phyloP scores from a whole-genome alignment of 1,284 basidiomycete genomes.

The Fomes fomentarius region DNA sequence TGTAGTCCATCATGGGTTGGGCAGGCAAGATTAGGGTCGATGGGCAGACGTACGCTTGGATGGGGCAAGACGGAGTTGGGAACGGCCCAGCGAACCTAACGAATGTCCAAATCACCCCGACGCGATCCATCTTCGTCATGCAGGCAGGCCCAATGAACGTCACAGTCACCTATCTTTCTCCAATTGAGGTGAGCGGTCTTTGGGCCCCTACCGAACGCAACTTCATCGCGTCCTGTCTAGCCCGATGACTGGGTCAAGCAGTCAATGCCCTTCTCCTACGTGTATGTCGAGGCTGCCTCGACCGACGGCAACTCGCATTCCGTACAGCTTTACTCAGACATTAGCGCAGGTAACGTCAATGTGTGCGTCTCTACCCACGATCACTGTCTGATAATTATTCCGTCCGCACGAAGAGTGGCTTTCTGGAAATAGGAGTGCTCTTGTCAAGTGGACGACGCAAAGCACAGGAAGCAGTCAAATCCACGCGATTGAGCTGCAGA shows the following conservation, averaged over 20 bases:
- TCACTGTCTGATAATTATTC: slow-evolving; percentile 3
- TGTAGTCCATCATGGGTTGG: slow-evolving; percentile 20
- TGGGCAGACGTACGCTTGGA: slow-evolving; percentile 23
- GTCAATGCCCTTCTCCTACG: slow-evolving; percentile 38
- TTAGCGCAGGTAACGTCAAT: slow-evolving; percentile 32
- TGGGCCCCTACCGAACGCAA: too few species aligned
- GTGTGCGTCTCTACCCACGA: slow-evolving; percentile 28
- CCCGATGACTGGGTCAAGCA: slow-evolving; percentile 36
- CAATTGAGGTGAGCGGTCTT: slow-evolving; percentile 23
- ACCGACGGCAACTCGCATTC: slow-evolving; percentile 34
- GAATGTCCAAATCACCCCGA: slow-evolving; percentile 19
- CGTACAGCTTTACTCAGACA: slow-evolving; percentile 39
- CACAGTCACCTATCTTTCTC: slow-evolving; percentile 25
- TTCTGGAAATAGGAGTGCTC: slow-evolving; percentile 15
- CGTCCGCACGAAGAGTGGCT: slow-evolving; percentile 20
- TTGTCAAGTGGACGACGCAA: slow-evolving; percentile 19
- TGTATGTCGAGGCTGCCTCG: slow-evolving; percentile 33
- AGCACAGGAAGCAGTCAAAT: slow-evolving; percentile 13
- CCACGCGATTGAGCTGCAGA: slow-evolving; percentile 22
- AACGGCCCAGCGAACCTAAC: slow-evolving; percentile 11
- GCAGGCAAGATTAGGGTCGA: slow-evolving; percentile 27
- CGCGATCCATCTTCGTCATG: slow-evolving; percentile 20
- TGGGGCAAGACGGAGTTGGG: slow-evolving; percentile 10
- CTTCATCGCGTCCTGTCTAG: slow-evolving; percentile 16
- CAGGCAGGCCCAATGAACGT: slow-evolving; percentile 26